Evolutionary conservation across 208 protist species (phyloP).

Genomic region (Acanthamoeba triangularis): DNA sequence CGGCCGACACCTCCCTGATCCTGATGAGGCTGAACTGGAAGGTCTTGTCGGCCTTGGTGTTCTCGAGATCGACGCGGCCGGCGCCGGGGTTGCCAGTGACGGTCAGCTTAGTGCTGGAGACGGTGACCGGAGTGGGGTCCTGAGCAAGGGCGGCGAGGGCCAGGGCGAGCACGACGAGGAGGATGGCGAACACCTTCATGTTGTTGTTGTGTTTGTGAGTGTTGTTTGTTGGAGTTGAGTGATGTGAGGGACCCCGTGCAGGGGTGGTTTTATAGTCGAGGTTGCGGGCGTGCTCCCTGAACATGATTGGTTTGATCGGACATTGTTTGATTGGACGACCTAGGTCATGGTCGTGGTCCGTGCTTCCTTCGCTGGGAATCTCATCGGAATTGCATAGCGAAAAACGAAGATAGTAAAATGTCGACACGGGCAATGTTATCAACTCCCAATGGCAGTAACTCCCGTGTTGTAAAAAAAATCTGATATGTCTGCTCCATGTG

Average conservation of each 20-base stretch:
- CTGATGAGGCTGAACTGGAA: not conserved
- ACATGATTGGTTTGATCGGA: not conserved
- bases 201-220: not conserved
- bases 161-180: constrained; percentile 12
- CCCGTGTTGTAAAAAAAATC: not conserved
- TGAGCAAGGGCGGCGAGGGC: not conserved
- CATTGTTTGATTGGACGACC: not conserved
- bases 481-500: not conserved
- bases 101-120: not conserved
- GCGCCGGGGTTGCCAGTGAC: not conserved
- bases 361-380: not conserved
- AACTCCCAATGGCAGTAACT: too few species aligned
- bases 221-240: too few species aligned
- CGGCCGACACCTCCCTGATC: not conserved
- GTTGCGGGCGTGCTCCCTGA: not conserved
- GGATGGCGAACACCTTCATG: not conserved
- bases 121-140: not conserved
- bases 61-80: not conserved
- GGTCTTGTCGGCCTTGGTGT: not conserved
- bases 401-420: not conserved
- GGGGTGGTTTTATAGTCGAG: not conserved
- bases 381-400: not conserved
- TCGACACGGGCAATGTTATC: not conserved
- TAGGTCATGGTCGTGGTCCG: not conserved
- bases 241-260: not conserved